A percentile compares a stretch with the other conserved stretches of the same genome.
These are phyloP conservation scores for Phascolomyces articulosus DNA, from an alignment of 371 early-diverging fungal genomes.

Conservation along the genomic window DNA sequence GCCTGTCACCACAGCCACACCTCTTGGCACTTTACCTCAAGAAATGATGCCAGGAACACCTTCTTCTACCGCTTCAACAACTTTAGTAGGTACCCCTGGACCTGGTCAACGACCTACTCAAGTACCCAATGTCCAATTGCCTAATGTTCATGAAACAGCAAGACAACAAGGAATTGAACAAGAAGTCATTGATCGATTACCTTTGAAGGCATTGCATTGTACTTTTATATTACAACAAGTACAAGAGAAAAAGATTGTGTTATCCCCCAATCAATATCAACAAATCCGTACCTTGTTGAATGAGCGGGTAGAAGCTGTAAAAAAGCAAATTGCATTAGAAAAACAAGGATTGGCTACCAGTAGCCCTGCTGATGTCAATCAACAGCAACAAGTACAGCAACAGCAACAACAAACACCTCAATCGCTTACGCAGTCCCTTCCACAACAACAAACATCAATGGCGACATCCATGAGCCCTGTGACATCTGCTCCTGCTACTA, in stretches of 20 bases:
- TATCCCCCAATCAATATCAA: slow-evolving; percentile 29
- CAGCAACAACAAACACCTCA: slow-evolving; percentile 3
- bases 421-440: neutral
- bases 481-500: neutral
- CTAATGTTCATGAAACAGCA: slow-evolving; percentile 35
- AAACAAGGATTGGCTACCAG: neutral
- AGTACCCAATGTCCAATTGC: slow-evolving; percentile 15
- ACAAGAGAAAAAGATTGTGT: slow-evolving; percentile 24
- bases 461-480: neutral
- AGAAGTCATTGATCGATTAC: slow-evolving; percentile 32
- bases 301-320: slow-evolving; percentile 19
- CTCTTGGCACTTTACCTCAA: neutral
- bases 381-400: slow-evolving; percentile 15
- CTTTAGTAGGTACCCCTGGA: no score
- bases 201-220: slow-evolving; percentile 36
- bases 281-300: slow-evolving; percentile 20
- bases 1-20: neutral
- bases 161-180: slow-evolving; percentile 34
- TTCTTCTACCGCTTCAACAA: neutral
- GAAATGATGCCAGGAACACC: slow-evolving; percentile 3
- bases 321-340: neutral
- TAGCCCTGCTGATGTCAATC: neutral
- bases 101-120: neutral
- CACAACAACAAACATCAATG: neutral
- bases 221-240: slow-evolving; percentile 38